Conservation (phyloP, 78 protist genomes). For the Dictyostelium citrinum region DNA sequence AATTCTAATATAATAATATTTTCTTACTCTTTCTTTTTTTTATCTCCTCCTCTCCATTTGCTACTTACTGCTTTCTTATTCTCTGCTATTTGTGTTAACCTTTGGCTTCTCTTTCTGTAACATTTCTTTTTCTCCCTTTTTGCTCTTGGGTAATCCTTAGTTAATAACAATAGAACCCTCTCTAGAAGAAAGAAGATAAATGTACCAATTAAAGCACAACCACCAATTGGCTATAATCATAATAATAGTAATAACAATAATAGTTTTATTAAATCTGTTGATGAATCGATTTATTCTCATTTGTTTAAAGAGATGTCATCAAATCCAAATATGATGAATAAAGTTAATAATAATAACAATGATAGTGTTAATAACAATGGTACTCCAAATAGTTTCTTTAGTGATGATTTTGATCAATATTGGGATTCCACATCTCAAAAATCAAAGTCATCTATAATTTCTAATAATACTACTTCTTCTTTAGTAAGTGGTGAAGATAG, state of each 20-base stretch:
- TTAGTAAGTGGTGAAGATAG: neutral
- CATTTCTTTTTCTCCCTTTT: no score
- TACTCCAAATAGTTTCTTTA: slow-evolving; percentile 6
- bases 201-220: neutral
- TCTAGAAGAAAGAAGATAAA: slow-evolving; percentile 22
- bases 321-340: neutral
- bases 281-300: slow-evolving; percentile 7
- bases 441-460: neutral
- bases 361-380: neutral
- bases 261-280: slow-evolving; percentile 16
- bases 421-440: neutral
- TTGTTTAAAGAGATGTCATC: neutral
- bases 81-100: neutral
- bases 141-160: neutral
- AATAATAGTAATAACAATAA: neutral
- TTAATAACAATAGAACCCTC: neutral
- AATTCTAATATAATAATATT: neutral
- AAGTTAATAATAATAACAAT: neutral
- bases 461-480: neutral
- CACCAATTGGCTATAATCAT: neutral
- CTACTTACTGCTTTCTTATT: no score
- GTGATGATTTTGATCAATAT: slow-evolving; percentile 1
- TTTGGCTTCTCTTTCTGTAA: neutral
- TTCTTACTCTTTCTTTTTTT: no score
- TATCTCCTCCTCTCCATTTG: neutral